Base-by-base conservation (phyloP, 2,329 filamentous ascomycete genomes). In the Ilyonectria robusta region DNA sequence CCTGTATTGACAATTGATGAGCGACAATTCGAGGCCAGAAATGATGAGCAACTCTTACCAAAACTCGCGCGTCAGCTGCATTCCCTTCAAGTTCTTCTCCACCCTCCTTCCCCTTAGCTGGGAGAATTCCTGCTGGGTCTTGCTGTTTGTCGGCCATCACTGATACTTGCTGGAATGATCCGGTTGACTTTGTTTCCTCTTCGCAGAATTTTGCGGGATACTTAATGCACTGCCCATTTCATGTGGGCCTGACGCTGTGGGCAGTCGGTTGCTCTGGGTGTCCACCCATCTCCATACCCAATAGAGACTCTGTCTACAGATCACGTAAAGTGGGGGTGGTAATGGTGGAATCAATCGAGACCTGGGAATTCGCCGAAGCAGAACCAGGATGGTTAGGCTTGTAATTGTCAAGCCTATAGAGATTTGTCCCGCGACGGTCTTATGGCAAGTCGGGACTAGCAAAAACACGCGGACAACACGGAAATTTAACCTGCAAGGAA, bases 1-100 rank as follows among this genome's bases (percentile, higher is more conserved):
- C 61, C 73, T 75, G 10, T 5, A 23, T 19, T 35, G 6, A 31
- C 17, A 42, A 44, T 23, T 35, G 13, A 37, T 60, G 29, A 62
- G 44, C 44, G 10, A 21, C 6, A 9, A 23, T 40, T 29, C 8
- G 13, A 40, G n/a, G 13, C 10, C 26, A 42, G 17, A n/a, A 42
- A 42, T 8, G 17, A 42, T 8, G 40, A 9, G 5, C 15, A n/a
- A 5, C n/a, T n/a, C 59, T 51, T 37, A 69, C 67, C 59, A 69
- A 51, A 35, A 69, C 54, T 17, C 42, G 42, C 23, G 58, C 55
- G 37, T 69, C 67, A n/a, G 46, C 59, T 17, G 44, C 44, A 17
- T 68, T 62, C 9, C 37, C 51, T 3, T 66, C 66, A 6, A 46
- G 13, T 21, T 67, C 65, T 50, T 37, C 42, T 15, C 40, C 59